phyloP scores from a whole-genome alignment of 2,329 filamentous ascomycete genomes.

The Penicillium italicum region DNA sequence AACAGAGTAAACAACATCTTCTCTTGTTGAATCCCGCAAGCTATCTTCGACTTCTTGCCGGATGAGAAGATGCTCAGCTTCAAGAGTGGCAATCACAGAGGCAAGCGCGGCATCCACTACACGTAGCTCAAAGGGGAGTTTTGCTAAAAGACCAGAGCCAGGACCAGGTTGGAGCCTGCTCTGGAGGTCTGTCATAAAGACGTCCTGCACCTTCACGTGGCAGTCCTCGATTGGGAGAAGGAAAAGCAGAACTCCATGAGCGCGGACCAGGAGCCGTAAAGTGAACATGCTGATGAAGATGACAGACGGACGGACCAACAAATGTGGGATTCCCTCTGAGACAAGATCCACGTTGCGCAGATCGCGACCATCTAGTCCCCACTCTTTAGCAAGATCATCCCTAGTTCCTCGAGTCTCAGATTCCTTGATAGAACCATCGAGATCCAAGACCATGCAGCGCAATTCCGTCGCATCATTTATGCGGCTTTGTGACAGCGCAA shows the following conservation, averaged over 20 bases:
- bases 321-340: slow-evolving; percentile 34
- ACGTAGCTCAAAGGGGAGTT: slow-evolving; percentile 34
- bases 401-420: slow-evolving; percentile 17
- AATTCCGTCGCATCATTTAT: slow-evolving; percentile 6
- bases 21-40: slow-evolving; percentile 17
- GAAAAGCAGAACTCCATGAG: slow-evolving; percentile 31
- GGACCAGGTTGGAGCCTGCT: slow-evolving; percentile 19
- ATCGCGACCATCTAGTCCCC: slow-evolving; percentile 29
- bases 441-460: not conserved
- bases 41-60: slow-evolving; percentile 18
- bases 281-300: slow-evolving; percentile 38
- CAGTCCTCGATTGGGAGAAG: slow-evolving; percentile 16
- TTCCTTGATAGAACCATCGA: not conserved
- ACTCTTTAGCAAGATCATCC: slow-evolving; percentile 18
- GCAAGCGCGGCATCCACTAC: slow-evolving; percentile 36
- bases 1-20: slow-evolving; percentile 19
- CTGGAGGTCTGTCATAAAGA: slow-evolving; percentile 29
- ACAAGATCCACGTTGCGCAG: slow-evolving; percentile 34
- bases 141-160: slow-evolving; percentile 17
- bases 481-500: slow-evolving; percentile 1
- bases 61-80: slow-evolving; percentile 31
- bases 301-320: slow-evolving; percentile 32
- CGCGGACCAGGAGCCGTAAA: slow-evolving; percentile 35
- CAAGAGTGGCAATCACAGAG: slow-evolving; percentile 33
- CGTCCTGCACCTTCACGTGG: slow-evolving; percentile 17